These are phyloP conservation scores for Orbilia quercus DNA, from an alignment of 2,329 filamentous ascomycete species.

Conservation along the genomic window DNA sequence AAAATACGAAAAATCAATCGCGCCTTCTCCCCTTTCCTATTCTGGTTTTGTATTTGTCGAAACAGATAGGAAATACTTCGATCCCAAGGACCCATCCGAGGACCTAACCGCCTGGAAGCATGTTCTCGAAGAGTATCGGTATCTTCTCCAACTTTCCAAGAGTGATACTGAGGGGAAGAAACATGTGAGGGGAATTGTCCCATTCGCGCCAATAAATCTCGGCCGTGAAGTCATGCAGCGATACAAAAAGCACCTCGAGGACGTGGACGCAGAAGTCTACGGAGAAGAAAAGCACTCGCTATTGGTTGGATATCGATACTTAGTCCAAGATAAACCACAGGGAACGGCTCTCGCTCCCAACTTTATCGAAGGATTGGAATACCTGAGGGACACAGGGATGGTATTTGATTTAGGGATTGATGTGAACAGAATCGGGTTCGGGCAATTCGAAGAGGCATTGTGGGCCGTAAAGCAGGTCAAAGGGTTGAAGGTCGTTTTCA, in stretches of 20 bases:
- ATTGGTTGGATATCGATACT: conserved; percentile 81
- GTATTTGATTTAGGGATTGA: conserved; percentile 88
- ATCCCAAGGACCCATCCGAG: conserved; percentile 64
- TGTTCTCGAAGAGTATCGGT: conserved; percentile 69
- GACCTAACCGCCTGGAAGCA: conserved; percentile 34
- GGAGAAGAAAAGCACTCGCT: conserved; percentile 68
- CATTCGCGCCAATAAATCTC: conserved; percentile 85
- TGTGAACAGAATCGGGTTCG: conserved; percentile 77
- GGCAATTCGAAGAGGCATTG: conserved; percentile 77
- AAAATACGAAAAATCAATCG: conserved; percentile 70
- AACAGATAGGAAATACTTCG: conserved; percentile 76
- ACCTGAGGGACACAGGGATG: conserved; percentile 73
- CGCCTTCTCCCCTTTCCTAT: conserved; percentile 65
- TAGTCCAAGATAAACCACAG: conserved; percentile 79
- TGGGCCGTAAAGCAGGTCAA: conserved; percentile 74
- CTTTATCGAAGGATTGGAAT: conserved; percentile 75
- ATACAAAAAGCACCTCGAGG: conserved; percentile 74
- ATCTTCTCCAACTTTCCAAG: conserved; percentile 69
- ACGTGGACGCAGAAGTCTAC: conserved; percentile 70
- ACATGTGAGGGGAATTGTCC: conserved; percentile 73
- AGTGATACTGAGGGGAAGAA: conserved; percentile 67
- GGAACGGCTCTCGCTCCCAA: conserved; percentile 73
- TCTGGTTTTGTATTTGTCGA: conserved; percentile 85
- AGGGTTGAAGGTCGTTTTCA: conserved; percentile 76
- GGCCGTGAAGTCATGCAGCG: conserved; percentile 70